Evolutionary conservation across 148 eudicot genomes (phyloP).

Genomic region (Rhododendron ferrugineum): DNA sequence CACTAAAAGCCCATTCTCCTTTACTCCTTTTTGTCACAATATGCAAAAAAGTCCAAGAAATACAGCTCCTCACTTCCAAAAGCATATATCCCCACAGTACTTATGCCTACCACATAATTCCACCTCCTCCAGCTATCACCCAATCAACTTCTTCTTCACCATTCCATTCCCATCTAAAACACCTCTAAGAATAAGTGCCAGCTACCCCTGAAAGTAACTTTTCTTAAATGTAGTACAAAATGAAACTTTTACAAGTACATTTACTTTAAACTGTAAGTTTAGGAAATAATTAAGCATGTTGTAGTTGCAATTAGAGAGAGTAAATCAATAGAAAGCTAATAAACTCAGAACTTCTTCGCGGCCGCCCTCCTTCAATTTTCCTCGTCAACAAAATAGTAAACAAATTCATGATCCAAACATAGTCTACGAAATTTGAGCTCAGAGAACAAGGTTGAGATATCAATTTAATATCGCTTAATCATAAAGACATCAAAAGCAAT

Average conservation of each 20-base stretch:
- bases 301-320: neutral
- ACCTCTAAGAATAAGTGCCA: neutral
- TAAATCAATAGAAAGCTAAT: too few species aligned
- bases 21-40: neutral
- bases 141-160: neutral
- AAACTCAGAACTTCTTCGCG: neutral
- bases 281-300: neutral
- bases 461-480: neutral
- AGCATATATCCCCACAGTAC: neutral
- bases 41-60: neutral
- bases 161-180: neutral
- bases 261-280: neutral
- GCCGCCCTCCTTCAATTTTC: neutral
- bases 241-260: neutral
- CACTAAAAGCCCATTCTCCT: constrained; percentile 10
- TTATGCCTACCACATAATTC: neutral
- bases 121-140: neutral
- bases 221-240: neutral
- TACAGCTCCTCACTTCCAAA: neutral
- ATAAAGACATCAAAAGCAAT: neutral
- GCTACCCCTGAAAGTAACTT: neutral
- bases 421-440: neutral
- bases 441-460: neutral
- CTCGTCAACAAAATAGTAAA: neutral
- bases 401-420: neutral